A percentile compares a stretch with the other conserved stretches of the same genome.
Conservation (phyloP, 495 filamentous ascomycete species). For the Penicillium taxi region DNA sequence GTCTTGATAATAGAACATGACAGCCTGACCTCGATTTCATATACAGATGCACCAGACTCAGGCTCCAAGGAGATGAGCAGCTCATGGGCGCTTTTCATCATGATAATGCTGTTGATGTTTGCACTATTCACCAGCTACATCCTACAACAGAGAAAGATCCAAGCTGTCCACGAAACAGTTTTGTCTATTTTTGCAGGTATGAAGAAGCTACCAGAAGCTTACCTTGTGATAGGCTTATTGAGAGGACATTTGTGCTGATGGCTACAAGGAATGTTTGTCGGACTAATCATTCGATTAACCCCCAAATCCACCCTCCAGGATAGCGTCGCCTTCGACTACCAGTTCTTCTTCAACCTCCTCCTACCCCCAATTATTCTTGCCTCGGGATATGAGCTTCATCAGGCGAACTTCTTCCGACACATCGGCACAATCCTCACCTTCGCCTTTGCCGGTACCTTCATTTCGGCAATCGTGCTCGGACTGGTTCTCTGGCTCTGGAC, state of each 20-base stretch:
- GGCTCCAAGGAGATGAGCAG: conserved; percentile 83
- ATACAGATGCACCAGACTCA: conserved; percentile 48
- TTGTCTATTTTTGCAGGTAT: conserved; percentile 94
- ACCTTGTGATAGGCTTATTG: no score
- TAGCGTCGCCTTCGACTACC: conserved; percentile 91
- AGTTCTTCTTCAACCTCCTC: conserved; percentile 98
- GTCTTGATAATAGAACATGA: conserved; percentile 1
- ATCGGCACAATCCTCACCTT: conserved; percentile 98
- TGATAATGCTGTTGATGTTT: conserved; percentile 83
- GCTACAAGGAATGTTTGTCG: conserved; percentile 81
- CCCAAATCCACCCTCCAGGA: conserved; percentile 73
- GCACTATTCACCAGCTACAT: conserved; percentile 97
- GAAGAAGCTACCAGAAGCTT: conserved; percentile 12
- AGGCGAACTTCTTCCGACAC: conserved; percentile 97
- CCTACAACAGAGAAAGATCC: conserved; percentile 87
- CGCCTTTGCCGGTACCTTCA: conserved; percentile 94
- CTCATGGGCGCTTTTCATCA: conserved; percentile 95
- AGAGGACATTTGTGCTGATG: conserved; percentile 4
- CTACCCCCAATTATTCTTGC: conserved; percentile 95
- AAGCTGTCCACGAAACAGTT: conserved; percentile 96
- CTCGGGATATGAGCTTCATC: conserved; percentile 94
- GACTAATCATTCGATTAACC: conserved; percentile 75
- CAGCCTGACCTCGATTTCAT: conserved; percentile 8
- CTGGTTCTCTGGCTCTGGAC: conserved; percentile 84
- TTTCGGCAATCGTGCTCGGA: conserved; percentile 89